These are phyloP conservation scores for Tuber brumale DNA, from an alignment of 495 filamentous ascomycete species.

Conservation along the genomic window DNA sequence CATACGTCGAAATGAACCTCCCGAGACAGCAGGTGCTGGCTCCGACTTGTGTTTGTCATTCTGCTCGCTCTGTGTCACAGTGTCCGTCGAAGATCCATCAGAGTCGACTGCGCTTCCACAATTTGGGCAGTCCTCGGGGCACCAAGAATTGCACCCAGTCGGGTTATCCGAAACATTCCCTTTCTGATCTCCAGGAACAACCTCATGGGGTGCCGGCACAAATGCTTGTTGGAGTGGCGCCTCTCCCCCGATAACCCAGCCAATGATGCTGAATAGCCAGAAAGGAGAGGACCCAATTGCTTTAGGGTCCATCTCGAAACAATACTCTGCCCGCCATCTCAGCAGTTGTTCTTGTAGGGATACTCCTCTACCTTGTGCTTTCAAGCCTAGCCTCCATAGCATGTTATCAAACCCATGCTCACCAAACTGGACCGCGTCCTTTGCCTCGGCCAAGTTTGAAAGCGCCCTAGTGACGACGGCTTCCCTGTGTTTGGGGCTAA, in stretches of 20 bases:
- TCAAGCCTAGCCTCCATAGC: conserved; percentile 18
- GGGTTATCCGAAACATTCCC: neutral
- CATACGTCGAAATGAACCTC: neutral
- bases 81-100: neutral
- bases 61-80: neutral
- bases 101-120: conserved; percentile 11
- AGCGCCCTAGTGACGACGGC: conserved; percentile 21
- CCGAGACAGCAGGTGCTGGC: neutral
- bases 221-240: conserved; percentile 16
- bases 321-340: conserved; percentile 34
- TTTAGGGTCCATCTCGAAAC: conserved; percentile 30
- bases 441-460: conserved; percentile 18
- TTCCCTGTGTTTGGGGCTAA: conserved; percentile 19
- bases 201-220: conserved; percentile 7
- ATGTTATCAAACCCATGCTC: conserved; percentile 13
- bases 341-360: conserved; percentile 5
- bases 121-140: conserved; percentile 19
- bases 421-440: conserved; percentile 21
- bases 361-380: conserved; percentile 5
- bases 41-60: neutral
- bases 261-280: conserved; percentile 31
- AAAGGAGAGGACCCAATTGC: conserved; percentile 25
- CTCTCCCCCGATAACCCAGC: conserved; percentile 20
- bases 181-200: neutral
- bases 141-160: conserved; percentile 10